Evolutionary conservation across 495 filamentous ascomycete species (phyloP).

Genomic region (Aspergillus carlsbadensis): DNA sequence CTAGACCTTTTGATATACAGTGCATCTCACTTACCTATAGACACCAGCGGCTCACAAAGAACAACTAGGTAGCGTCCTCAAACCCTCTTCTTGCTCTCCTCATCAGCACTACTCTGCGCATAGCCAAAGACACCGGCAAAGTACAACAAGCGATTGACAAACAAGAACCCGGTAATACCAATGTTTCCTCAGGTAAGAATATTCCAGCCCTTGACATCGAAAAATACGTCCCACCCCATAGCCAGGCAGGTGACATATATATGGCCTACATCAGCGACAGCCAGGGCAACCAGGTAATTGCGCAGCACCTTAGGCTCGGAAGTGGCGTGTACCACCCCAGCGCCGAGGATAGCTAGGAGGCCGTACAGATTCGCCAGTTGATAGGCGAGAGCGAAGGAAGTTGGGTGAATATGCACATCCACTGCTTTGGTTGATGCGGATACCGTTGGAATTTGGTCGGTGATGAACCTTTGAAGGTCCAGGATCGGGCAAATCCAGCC

Average conservation of each 20-base stretch:
- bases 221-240: conserved; percentile 53
- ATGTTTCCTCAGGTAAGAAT: conserved; percentile 73
- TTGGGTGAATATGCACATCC: conserved; percentile 34
- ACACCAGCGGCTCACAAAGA: neutral
- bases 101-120: conserved; percentile 45
- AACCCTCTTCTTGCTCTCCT: conserved; percentile 22
- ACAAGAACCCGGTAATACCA: conserved; percentile 56
- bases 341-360: conserved; percentile 60
- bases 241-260: conserved; percentile 59
- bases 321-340: conserved; percentile 60
- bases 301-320: conserved; percentile 63
- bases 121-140: conserved; percentile 58
- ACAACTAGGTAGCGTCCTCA: neutral
- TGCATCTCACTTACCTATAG: neutral
- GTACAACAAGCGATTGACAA: conserved; percentile 55
- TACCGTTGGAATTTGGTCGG: conserved; percentile 53
- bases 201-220: conserved; percentile 63
- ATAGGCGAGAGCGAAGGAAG: conserved; percentile 50
- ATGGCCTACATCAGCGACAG: conserved; percentile 68
- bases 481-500: conserved; percentile 57
- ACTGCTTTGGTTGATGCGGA: conserved; percentile 23
- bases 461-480: conserved; percentile 57
- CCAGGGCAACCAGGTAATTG: conserved; percentile 65
- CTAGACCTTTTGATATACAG: neutral
- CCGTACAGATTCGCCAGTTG: conserved; percentile 70